Percentiles rank a stretch among this genome's conserved stretches.
Evolutionary conservation across 2,329 filamentous ascomycete species (phyloP).

Genomic region (Fusarium musae): DNA sequence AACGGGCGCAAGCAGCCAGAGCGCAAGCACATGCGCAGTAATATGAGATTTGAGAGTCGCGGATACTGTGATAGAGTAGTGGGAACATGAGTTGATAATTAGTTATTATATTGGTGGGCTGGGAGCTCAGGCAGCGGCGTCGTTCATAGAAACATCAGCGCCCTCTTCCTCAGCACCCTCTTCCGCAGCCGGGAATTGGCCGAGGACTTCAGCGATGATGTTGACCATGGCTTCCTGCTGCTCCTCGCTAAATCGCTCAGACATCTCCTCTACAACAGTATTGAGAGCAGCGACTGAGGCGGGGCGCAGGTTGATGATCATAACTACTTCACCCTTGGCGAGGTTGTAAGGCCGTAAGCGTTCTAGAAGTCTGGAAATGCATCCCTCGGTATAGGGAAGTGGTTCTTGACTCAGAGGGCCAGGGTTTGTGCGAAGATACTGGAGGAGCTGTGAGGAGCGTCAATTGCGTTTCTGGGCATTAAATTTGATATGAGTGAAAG

Average conservation of each 20-base stretch:
- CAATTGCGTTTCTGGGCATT: background rate
- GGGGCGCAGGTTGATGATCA: slow-evolving; percentile 75
- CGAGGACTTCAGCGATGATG: slow-evolving; percentile 68
- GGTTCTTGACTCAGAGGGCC: slow-evolving; percentile 67
- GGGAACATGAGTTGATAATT: background rate
- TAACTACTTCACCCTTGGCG: slow-evolving; percentile 74
- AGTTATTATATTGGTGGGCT: slow-evolving; percentile 9
- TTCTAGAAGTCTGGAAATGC: slow-evolving; percentile 65
- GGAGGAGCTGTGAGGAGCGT: slow-evolving; percentile 60
- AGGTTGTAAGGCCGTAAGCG: slow-evolving; percentile 67
- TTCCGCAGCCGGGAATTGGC: slow-evolving; percentile 56
- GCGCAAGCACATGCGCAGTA: slow-evolving; percentile 63
- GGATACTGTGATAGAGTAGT: background rate
- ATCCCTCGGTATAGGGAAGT: slow-evolving; percentile 62
- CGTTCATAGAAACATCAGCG: slow-evolving; percentile 53
- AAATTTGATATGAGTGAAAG: background rate
- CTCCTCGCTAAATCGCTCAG: slow-evolving; percentile 67
- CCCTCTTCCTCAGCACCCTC: slow-evolving; percentile 44
- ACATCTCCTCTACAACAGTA: slow-evolving; percentile 73
- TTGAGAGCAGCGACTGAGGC: slow-evolving; percentile 67
- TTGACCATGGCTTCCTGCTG: slow-evolving; percentile 68
- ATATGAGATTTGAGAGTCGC: slow-evolving; percentile 53
- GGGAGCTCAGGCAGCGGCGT: slow-evolving; percentile 43
- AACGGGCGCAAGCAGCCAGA: slow-evolving; percentile 61
- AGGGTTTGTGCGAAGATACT: slow-evolving; percentile 67